Evolutionary conservation across 495 filamentous ascomycete genomes (phyloP), one percentile per base, ranked within the genome.

Genomic region (Xylaria telfairii): DNA sequence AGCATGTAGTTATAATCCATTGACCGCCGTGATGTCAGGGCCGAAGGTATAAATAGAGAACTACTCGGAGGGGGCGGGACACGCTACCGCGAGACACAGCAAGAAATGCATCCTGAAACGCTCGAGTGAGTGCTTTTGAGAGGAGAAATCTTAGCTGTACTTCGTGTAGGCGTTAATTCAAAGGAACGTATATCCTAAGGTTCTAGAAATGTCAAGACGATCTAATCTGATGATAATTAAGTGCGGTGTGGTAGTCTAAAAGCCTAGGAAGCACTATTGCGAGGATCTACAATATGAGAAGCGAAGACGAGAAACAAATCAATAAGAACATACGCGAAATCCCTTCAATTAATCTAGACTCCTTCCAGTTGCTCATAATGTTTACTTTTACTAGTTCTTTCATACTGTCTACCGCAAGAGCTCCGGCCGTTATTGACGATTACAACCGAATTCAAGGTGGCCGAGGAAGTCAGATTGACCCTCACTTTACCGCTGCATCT

Each of bases 1-100:
- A 13, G 77, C 77, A 32, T 78, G 72, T 4, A 78, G 53, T 1
- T 68, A 1, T 3, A 64, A 37, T 13, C 72, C 73, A 51, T 78
- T 57, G 2, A 75, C 46, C 2, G 57, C 30, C 2, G 57, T 34
- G 61, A 69, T 74, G 32, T 51, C 59, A 1, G 77, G 77, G 17
- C 72, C 73, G 60, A 67, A 77, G 13, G 73, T 72, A 37, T 71
- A 71, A 4, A 74, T 60, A 60, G 66, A 71, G 34, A 51, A 69
- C 15, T 32, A 15, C 12, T 69, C n/a, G 10, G 30, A 54, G 32
- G 44, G 4, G 57, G 56, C 44, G 19, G 30, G 26, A 24, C 56
- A 37, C 0, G 67, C n/a, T 42, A 6, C 12, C 24, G 67, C 67
- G 28, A 69, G 67, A 41, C 10, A 51, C 10, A 28, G 41, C 3